Evolutionary conservation across 2,329 filamentous ascomycete genomes (phyloP), one percentile per base, ranked within the genome.

Genomic region (Neodidymelliopsis sp.): DNA sequence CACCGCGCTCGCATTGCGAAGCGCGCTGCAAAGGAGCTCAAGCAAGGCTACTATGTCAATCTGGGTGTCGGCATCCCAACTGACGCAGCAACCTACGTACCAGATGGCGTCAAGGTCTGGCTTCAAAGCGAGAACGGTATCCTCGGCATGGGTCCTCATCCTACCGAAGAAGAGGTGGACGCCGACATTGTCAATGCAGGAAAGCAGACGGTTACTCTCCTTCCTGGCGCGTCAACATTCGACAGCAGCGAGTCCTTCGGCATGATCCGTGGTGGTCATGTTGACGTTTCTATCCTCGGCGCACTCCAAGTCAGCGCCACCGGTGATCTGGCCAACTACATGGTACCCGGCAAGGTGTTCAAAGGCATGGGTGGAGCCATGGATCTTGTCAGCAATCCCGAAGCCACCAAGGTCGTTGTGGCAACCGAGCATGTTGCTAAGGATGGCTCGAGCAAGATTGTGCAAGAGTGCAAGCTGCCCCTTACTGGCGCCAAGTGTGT

Each of bases 361-460:
- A 95, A 95, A 84, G 91, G 91, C 36, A 93, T 96, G 70, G 91
- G 91, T 28, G 91, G 91, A 41, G 91, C 91, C 43, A 96, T 96
- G 91, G 91, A 95, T 74, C 81, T 95, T 19, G 91, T 95, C 48
- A 87, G 84, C 70, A 95, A 94, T 76, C 91, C 91, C 0, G 83
- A 84, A 57, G 80, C 81, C 51, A 95, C 91, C 29, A 93, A 93
- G 77, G 90, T 96, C 6, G 91, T 96, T 2, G 89, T 96, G 43
- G 93, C 91, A 4, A 96, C 95, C 85, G 91, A 96, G 75, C 91
- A 96, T 76, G 92, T 89, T 4, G 91, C 95, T 65, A 95, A 95
- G 83, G 92, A 93, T 77, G 91, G 91, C 53, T 88, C 87, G 65
- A 81, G 91, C 56, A 96, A 96, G 85, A 94, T 96, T 69, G 83